These are phyloP conservation scores for Arthrobotrys iridis DNA, from an alignment of 2,329 filamentous ascomycete genomes.

Conservation along the genomic window DNA sequence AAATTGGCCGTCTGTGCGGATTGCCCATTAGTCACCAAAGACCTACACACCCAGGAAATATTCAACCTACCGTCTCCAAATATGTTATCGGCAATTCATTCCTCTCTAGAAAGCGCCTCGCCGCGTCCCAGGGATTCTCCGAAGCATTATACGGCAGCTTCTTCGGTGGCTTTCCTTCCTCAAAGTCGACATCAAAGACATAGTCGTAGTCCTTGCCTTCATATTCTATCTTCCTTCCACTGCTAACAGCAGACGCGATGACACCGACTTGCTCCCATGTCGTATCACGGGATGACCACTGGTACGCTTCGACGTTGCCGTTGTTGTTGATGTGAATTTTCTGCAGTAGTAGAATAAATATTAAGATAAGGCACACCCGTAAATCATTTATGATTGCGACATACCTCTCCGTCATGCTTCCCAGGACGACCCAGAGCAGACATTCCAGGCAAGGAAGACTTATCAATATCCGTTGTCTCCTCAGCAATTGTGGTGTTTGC, in stretches of 20 bases:
- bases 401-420: conserved; percentile 94
- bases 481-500: conserved; percentile 86
- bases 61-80: conserved; percentile 74
- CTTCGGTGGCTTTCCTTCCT: conserved; percentile 89
- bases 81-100: conserved; percentile 89
- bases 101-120: conserved; percentile 87
- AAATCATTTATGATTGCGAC: conserved; percentile 68
- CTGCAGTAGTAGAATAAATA: conserved; percentile 73
- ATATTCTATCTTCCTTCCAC: conserved; percentile 80
- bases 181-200: conserved; percentile 95
- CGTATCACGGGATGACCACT: conserved; percentile 56
- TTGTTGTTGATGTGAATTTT: conserved; percentile 70
- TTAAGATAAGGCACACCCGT: neutral
- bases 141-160: conserved; percentile 95
- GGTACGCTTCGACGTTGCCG: conserved; percentile 57
- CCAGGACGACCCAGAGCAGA: conserved; percentile 87
- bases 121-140: conserved; percentile 90
- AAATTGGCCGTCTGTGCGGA: conserved; percentile 75
- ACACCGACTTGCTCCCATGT: conserved; percentile 88
- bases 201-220: conserved; percentile 91
- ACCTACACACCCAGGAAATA: neutral
- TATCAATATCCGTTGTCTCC: conserved; percentile 77
- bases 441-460: conserved; percentile 87
- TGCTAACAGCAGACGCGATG: conserved; percentile 87
- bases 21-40: neutral